Base-by-base conservation (phyloP, 106 monocot genomes). In the Dendrobium officinale region DNA sequence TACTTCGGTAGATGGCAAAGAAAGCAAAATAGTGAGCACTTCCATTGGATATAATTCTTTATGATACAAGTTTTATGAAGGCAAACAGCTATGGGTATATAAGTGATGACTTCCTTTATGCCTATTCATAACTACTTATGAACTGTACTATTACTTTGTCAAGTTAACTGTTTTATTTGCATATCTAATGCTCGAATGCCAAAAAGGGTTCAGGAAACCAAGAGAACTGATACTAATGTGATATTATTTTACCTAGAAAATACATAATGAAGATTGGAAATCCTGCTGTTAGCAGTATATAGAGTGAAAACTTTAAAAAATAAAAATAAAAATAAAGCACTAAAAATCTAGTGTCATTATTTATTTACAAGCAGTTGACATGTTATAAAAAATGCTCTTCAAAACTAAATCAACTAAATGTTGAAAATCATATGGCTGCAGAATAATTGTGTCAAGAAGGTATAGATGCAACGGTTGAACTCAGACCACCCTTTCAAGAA, bases 401-500 rank as follows among this genome's bases (percentile, higher is more conserved):
- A 74, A 74, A 74, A 74, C 74, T 9, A 74, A 74, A 74, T 74
- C 74, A 74, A 20, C 43, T 44, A 43, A 74, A 20, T 74, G 41
- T 74, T 74, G 74, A 74, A 43, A 42, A n/a, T 19, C 20, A n/a
- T n/a, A 5, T 74, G 74, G 74, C n/a, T 44, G 43, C 74, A 74
- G 42, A 42, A 74, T 43, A 43, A 5, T 43, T 44, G 43, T 74
- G 37, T 70, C 70, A 37, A 70, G 11, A 74, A 44, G 4, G 19
- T 43, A 74, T n/a, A 5, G 7, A 43, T 42, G 42, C 3, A 74
- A 44, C 9, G 19, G 8, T n/a, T 43, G 16, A 42, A 20, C 43
- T 44, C 74, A 74, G 20, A 44, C 74, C 20, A 44, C 74, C 20
- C 42, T 74, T 43, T 19, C 18, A 42, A 74, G 42, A 42, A 74